Base-by-base conservation (phyloP, 495 filamentous ascomycete species). In the Penicillium robsamsonii region DNA sequence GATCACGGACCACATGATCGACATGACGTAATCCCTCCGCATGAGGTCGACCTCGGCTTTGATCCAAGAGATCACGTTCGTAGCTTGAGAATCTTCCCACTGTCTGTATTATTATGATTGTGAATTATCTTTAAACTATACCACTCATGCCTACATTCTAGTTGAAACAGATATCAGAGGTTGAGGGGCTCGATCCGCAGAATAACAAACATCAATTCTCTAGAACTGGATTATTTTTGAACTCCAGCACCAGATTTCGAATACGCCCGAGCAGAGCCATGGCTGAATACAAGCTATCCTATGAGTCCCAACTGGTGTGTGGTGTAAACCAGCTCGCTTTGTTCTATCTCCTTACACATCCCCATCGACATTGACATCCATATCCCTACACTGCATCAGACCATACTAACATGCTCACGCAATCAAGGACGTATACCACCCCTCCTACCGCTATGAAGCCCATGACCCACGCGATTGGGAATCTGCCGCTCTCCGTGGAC, bases 391-490 rank as follows among this genome's bases (percentile, higher is more conserved):
- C 17, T 22, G 9, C 53, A 42, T 52, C 12, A 20, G 15, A 25
- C 18, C 20, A 35, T 24, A 25, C 40, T 62, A 45, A 59, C 42
- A 49, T 15, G 12, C n/a, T 47, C 33, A 55, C n/a, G 9, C 22
- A n/a, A 20, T 27, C 24, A 37, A 82, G 79, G 77, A 81, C 52
- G 70, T 75, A 42, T 81, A 77, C 59, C 75, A 79, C 50, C 71
- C 78, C 37, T 82, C 80, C 51, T 75, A 77, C 53, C 70, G 72
- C 57, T 74, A 76, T 55, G 75, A 79, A 61, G 64, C 68, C 5
- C 57, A 59, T 24, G 68, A 65, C 10, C 68, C 65, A 7, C 67
- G 62, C 31, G 59, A 74, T 57, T 75, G 70, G 73, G 67, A 60
- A 56, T 61, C 65, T 12, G 69, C 69, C 17, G 72, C 70, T 4